These are phyloP conservation scores for Penicillium sp. DNA, from an alignment of 2,329 filamentous ascomycete genomes.

Conservation along the genomic window DNA sequence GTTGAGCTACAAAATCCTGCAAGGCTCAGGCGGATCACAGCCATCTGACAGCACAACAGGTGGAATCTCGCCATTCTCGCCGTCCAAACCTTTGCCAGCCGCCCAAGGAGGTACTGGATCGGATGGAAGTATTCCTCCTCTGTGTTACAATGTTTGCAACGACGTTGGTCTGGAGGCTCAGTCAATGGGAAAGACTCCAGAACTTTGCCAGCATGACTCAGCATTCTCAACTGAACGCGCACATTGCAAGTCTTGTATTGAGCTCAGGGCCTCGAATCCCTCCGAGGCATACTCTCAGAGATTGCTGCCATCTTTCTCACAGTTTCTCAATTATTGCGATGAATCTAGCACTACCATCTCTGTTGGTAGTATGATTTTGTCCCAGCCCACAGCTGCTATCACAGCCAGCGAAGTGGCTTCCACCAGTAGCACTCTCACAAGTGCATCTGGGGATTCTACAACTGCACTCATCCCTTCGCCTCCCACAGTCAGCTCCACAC, in stretches of 20 bases:
- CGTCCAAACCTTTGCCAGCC: not conserved
- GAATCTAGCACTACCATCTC: constrained; percentile 2
- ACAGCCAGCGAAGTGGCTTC: not conserved
- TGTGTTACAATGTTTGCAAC: constrained; percentile 8
- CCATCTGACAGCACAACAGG: constrained; percentile 1
- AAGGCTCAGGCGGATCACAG: not conserved
- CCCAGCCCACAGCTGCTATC: not conserved
- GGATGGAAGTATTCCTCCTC: constrained; percentile 2
- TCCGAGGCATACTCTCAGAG: constrained; percentile 5
- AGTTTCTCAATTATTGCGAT: constrained; percentile 14
- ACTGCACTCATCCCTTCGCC: not conserved
- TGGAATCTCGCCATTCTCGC: not conserved
- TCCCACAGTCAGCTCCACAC: too few relatives aligned
- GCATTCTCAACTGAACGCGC: constrained; percentile 6
- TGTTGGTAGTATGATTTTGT: not conserved
- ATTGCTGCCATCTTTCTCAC: constrained; percentile 12
- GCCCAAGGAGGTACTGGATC: constrained; percentile 1
- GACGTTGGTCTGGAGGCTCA: constrained; percentile 5
- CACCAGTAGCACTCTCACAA: not conserved
- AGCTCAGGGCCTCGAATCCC: not conserved
- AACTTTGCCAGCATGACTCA: constrained; percentile 10
- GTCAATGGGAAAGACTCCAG: constrained; percentile 2
- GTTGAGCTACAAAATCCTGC: constrained; percentile 57
- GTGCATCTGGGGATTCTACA: not conserved
- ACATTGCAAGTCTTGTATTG: constrained; percentile 8